Evolutionary conservation across 306 rosid species (phyloP), one percentile per base, ranked within the genome.

Genomic region (Fragaria iinumae): DNA sequence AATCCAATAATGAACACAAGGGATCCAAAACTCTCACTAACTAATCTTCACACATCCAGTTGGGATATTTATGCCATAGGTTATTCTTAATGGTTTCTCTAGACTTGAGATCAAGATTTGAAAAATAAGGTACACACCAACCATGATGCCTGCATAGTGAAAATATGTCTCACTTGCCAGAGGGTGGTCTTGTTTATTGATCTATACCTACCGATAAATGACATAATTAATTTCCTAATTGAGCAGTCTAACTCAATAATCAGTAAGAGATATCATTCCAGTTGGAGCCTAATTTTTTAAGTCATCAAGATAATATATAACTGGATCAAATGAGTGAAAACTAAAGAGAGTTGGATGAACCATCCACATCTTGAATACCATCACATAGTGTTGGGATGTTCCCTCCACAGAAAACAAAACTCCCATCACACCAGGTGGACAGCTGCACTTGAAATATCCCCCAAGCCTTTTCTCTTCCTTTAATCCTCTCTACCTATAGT

Each of bases 361-460:
- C 48, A 78, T 84, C 96, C 74, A 76, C 38, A 50, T 80, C 86
- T 36, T 29, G 69, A 39, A 74, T 34, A 44, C 73, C 63, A 62
- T 50, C 55, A 53, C 38, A 18, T 62, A 16, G 20, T 67, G 84
- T 76, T 76, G 77, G 73, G 76, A 83, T 84, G 86, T 77, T 87
- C 77, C 81, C 83, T 83, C 83, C 72, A 73, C 38, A 60, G 73
- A 73, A 83, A 34, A 83, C 88, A 68, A 45, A 75, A 78, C 69
- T 65, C 78, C 84, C 68, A 75, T 69, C 78, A 21, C 6, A 55
- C 47, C 48, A 53, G 27, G n/a, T 8, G 67, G 44, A 34, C 47
- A 69, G 56, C 41, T 56, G 20, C 56, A 60, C 71, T 72, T 12
- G 43, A 29, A 49, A 39, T 6, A 68, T 49, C 17, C 20, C 55